phyloP scores from a whole-genome alignment of 352 stramenopile species.

The Globisporangium takayamanum region DNA sequence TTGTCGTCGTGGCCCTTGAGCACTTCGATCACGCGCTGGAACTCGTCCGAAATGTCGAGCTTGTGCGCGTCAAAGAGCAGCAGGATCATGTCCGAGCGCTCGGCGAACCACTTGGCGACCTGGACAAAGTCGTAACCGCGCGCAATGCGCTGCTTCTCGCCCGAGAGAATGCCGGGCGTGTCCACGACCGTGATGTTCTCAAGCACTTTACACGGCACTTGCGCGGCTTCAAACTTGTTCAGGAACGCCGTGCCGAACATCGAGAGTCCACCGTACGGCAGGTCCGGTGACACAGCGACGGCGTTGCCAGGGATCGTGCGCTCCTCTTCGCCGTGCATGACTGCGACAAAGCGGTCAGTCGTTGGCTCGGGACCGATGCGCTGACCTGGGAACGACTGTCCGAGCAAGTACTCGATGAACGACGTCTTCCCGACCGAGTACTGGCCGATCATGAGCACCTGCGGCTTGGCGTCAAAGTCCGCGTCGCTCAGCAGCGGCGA shows the following conservation, averaged over 20 bases:
- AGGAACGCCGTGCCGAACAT: constrained; percentile 98
- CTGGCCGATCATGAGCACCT: constrained; percentile 97
- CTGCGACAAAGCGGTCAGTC: constrained; percentile 96
- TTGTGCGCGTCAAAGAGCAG: constrained; percentile 99
- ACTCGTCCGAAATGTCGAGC: constrained; percentile 99
- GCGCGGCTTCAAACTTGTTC: constrained; percentile 96
- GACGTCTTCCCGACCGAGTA: constrained; percentile 98
- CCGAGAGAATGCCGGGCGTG: constrained; percentile 97
- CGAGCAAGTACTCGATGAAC: constrained; percentile 96
- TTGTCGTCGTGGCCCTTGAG: constrained; percentile 97
- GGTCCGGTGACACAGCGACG: constrained; percentile 91
- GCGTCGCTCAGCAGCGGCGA: constrained; percentile 89
- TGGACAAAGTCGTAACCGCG: constrained; percentile 96
- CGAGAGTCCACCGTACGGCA: constrained; percentile 91
- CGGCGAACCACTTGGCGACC: constrained; percentile 91
- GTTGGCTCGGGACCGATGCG: constrained; percentile 97
- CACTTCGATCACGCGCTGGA: constrained; percentile 96
- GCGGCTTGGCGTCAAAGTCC: constrained; percentile 97
- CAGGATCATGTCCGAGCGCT: constrained; percentile 96
- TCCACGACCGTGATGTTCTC: constrained; percentile 97
- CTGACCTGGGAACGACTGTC: constrained; percentile 94
- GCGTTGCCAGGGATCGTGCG: constrained; percentile 96
- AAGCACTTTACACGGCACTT: constrained; percentile 92
- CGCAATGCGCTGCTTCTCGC: constrained; percentile 96
- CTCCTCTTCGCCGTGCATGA: constrained; percentile 97